Evolutionary conservation across 768 basidiomycete species (phyloP), one percentile per base, ranked within the genome.

Genomic region (Leccinum imitatum): DNA sequence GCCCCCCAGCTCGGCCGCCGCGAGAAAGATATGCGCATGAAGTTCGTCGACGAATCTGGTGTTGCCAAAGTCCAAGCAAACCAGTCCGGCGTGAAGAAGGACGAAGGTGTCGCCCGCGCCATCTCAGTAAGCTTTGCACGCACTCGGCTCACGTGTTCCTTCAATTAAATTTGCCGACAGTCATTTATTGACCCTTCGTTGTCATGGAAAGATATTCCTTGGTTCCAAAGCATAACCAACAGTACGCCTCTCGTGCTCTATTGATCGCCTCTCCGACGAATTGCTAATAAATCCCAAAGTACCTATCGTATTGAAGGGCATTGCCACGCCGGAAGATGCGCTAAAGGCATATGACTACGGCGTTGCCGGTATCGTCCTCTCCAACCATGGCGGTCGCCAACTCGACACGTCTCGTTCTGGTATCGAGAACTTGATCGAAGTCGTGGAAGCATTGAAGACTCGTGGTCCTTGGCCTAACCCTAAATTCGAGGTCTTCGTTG

Each of bases 171-270:
- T 39, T 51, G 5, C 13, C 10, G 44, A 30, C 15, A 93, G 84
- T 89, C 91, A 1, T 99, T 99, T 75, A 98, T 98, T 64, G 97
- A 99, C 70, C 94, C 96, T 0, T 82, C 87, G 2, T 76, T 98
- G 59, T 82, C 83, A 59, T 98, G 96, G 96, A 62, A 71, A 11
- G 84, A 85, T 61, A 72, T 85, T 57, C 66, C 68, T 8, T 84
- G 90, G 82, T 90, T 95, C 76, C 86, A 84, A 73, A 82, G 79
- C 60, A 90, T 93, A 60, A 93, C 91, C 1, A 83, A 81, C 54
- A 91, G 87, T 75, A 60, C 53, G 67, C 54, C 51, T 3, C 48
- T 30, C 57, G 51, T 37, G 33, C 71, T 37, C 51, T 8, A 27
- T 30, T 54, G 56, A 97, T 97, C 65, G 95, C 97, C 72, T 93